Base-by-base conservation (phyloP, 768 basidiomycete genomes). In the Panaeolus cyanescens region DNA sequence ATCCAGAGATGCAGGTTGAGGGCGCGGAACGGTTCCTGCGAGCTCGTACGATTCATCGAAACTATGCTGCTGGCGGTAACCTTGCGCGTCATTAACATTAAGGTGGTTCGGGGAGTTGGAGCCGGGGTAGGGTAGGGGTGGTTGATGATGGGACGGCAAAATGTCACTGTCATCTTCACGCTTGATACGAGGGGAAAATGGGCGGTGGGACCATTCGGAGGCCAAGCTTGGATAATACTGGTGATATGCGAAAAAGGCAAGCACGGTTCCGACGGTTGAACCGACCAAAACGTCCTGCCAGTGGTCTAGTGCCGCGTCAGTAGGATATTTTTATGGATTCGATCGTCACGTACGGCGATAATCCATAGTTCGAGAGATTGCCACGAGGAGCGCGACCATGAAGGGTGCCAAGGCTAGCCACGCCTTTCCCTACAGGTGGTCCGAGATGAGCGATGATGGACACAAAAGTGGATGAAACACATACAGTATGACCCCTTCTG, bases 201-300 rank as follows among this genome's bases (percentile, higher is more conserved):
- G 91, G n/a, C 79, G 80, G 68, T 94, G 89, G 2, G 85, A 86
- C 33, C 79, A 68, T 19, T 84, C 79, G 0, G 87, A 86, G 1
- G 75, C 70, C n/a, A 93, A 82, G n/a, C 84, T 77, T 19, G 90
- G 91, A 68, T 90, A 95, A 74, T 94, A 93, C 69, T 92, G 92
- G 40, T 91, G 85, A 74, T 96, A 96, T 15, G 84, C 72, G 66
- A 94, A 90, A 75, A 84, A 90, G 17, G 93, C 79, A 59, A 92
- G 76, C 45, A 81, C 70, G 17, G 91, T 77, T 12, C 96, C 96
- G 7, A 98, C 78, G 30, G 89, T 57, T 2, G 88, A 83, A 5
- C 96, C 95, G 2, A 91, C 85, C 8, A 93, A 69, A 40, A 97
- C 91, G 65, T 99, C 96, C 5, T 93, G 87, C 91, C 93, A 95